These are phyloP conservation scores for Cladophialophora carrionii DNA, from an alignment of 2,329 filamentous ascomycete species.

Conservation along the genomic window DNA sequence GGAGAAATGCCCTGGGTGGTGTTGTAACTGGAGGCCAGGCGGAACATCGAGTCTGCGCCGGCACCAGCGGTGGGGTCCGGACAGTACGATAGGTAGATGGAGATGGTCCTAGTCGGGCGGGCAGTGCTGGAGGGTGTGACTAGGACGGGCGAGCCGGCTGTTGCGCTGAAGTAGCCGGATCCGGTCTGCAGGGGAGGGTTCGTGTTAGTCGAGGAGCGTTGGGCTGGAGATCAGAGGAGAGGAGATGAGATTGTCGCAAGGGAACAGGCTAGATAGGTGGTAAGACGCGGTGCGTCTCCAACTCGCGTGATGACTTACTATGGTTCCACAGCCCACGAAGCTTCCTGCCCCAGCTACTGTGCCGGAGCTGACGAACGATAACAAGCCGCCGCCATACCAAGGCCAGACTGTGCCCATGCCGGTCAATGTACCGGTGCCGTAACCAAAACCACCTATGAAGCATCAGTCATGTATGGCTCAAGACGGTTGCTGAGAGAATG, in stretches of 20 bases:
- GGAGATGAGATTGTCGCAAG: background rate
- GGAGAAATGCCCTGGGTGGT: background rate
- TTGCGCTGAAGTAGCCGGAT: constrained; percentile 34
- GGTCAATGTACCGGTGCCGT: constrained; percentile 32
- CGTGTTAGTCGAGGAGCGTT: background rate
- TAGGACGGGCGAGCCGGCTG: constrained; percentile 24
- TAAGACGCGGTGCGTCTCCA: background rate
- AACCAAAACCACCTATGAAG: constrained; percentile 31
- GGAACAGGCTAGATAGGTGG: background rate
- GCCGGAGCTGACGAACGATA: constrained; percentile 33
- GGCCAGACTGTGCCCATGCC: constrained; percentile 36
- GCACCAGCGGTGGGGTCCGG: constrained; percentile 8
- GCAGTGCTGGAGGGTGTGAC: constrained; percentile 18
- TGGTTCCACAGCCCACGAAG: constrained; percentile 34
- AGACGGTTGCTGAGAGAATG: background rate
- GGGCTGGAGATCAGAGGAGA: no score
- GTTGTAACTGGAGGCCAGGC: constrained; percentile 7
- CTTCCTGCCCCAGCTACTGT: constrained; percentile 30
- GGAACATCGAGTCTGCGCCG: background rate
- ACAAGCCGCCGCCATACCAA: constrained; percentile 16
- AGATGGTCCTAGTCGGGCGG: constrained; percentile 26
- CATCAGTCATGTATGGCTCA: background rate
- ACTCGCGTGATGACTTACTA: constrained; percentile 21
- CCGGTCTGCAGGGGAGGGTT: constrained; percentile 24
- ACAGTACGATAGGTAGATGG: constrained; percentile 34